phyloP scores from a whole-genome alignment of 1,139 yeast species.

The Taphrina populina region DNA sequence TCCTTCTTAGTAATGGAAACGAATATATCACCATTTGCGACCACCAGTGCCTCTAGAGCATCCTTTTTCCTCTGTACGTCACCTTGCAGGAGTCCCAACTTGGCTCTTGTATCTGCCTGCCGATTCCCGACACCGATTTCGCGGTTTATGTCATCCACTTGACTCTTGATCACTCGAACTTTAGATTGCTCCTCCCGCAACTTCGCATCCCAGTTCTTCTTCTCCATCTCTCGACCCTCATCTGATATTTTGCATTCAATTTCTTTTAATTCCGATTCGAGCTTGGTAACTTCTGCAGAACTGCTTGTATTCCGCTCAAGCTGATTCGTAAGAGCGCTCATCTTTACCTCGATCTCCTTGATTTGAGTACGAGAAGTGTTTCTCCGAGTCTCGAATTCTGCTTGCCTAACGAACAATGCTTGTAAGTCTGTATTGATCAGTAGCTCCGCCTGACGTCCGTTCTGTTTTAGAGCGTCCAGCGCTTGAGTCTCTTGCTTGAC shows the following conservation, averaged over 20 bases:
- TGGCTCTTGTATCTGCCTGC: slow-evolving; percentile 39
- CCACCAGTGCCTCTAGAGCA: slow-evolving; percentile 18
- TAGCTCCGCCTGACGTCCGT: slow-evolving; percentile 39
- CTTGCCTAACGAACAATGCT: slow-evolving; percentile 46
- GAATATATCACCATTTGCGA: not conserved
- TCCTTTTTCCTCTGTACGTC: slow-evolving; percentile 33
- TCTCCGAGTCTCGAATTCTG: slow-evolving; percentile 51
- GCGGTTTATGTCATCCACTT: slow-evolving; percentile 51
- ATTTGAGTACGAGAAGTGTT: slow-evolving; percentile 49
- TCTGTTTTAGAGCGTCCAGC: slow-evolving; percentile 32
- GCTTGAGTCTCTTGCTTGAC: slow-evolving; percentile 38
- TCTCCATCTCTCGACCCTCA: slow-evolving; percentile 33
- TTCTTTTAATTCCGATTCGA: slow-evolving; percentile 45
- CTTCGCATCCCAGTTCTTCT: slow-evolving; percentile 32
- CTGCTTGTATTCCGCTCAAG: slow-evolving; percentile 48
- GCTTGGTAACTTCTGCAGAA: slow-evolving; percentile 49
- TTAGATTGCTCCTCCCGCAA: slow-evolving; percentile 40
- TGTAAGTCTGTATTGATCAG: slow-evolving; percentile 42
- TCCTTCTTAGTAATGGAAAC: not conserved
- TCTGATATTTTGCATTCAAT: slow-evolving; percentile 37
- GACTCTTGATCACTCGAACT: slow-evolving; percentile 46
- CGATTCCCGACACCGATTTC: slow-evolving; percentile 48
- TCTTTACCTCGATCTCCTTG: slow-evolving; percentile 44
- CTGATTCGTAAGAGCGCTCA: slow-evolving; percentile 46
- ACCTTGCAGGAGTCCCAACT: slow-evolving; percentile 36